Conservation (phyloP, 305 asterid species). For the Caryopteris hybrid region DNA sequence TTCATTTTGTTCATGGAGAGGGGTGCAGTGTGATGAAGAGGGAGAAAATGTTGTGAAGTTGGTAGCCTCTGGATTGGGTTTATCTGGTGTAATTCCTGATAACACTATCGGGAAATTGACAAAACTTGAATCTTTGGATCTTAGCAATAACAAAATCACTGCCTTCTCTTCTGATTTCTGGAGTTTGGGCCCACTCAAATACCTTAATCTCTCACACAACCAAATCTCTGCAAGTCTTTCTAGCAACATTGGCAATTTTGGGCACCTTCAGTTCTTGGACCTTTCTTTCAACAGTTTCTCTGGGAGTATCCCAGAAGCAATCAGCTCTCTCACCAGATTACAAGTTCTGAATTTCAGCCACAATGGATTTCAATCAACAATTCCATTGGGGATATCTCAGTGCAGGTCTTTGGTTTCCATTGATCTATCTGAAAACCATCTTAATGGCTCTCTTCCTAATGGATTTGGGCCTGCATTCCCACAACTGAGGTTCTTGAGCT, state of each 20-base stretch:
- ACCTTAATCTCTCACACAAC: constrained; percentile 68
- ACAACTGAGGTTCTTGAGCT: constrained; percentile 49
- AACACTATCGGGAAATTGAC: constrained; percentile 74
- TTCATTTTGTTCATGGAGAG: constrained; percentile 69
- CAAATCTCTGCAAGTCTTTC: constrained; percentile 50
- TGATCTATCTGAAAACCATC: constrained; percentile 66
- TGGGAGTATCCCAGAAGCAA: constrained; percentile 69
- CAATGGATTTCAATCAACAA: constrained; percentile 48
- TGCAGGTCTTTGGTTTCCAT: constrained; percentile 54
- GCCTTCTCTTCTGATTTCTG: constrained; percentile 80
- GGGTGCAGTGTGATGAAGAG: constrained; percentile 61
- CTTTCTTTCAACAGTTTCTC: constrained; percentile 69
- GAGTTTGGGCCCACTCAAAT: constrained; percentile 72
- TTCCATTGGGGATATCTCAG: constrained; percentile 58
- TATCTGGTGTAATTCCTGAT: constrained; percentile 81
- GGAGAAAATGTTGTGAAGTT: constrained; percentile 51
- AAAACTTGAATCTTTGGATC: constrained; percentile 67
- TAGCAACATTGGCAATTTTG: constrained; percentile 79
- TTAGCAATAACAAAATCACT: constrained; percentile 67
- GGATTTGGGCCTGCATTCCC: constrained; percentile 68
- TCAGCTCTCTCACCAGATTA: constrained; percentile 57
- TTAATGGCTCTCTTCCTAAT: constrained; percentile 53
- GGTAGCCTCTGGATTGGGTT: constrained; percentile 53
- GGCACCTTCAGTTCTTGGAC: constrained; percentile 62
- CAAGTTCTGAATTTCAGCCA: constrained; percentile 51